Percentiles rank a stretch among this genome's conserved stretches.
These are phyloP conservation scores for Pterocarpus santalinus DNA, from an alignment of 306 rosid genomes.

Conservation along the genomic window DNA sequence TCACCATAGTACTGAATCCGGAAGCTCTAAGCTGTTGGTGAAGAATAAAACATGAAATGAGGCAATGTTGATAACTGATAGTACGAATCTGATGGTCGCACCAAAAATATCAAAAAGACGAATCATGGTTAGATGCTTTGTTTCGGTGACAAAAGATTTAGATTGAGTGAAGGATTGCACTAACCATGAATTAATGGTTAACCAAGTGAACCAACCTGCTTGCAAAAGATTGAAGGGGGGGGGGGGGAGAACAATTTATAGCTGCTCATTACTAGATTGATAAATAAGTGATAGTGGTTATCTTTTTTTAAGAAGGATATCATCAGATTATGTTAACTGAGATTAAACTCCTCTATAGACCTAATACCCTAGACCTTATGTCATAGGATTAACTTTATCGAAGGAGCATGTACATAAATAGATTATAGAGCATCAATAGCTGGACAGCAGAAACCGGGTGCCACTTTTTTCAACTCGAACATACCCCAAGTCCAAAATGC, in stretches of 20 bases:
- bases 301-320: too few relatives aligned
- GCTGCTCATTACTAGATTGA: too few relatives aligned
- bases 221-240: too few relatives aligned
- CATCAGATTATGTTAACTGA: not conserved
- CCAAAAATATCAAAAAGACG: not conserved
- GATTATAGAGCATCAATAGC: slow-evolving; percentile 15
- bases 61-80: not conserved
- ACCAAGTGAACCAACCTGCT: not conserved
- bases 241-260: too few relatives aligned
- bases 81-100: not conserved
- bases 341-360: not conserved
- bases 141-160: too few relatives aligned
- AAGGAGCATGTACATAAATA: not conserved
- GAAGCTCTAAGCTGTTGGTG: too few relatives aligned
- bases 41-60: not conserved
- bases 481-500: slow-evolving; percentile 1
- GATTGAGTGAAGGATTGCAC: not conserved
- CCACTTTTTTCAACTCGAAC: slow-evolving; percentile 41
- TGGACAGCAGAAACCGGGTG: slow-evolving; percentile 47
- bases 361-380: not conserved
- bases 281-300: too few relatives aligned
- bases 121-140: too few relatives aligned
- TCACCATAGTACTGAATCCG: too few relatives aligned
- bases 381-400: not conserved
- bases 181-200: too few relatives aligned